Evolutionary conservation across 352 stramenopile genomes (phyloP).

Genomic region (Phytophthora rubi): DNA sequence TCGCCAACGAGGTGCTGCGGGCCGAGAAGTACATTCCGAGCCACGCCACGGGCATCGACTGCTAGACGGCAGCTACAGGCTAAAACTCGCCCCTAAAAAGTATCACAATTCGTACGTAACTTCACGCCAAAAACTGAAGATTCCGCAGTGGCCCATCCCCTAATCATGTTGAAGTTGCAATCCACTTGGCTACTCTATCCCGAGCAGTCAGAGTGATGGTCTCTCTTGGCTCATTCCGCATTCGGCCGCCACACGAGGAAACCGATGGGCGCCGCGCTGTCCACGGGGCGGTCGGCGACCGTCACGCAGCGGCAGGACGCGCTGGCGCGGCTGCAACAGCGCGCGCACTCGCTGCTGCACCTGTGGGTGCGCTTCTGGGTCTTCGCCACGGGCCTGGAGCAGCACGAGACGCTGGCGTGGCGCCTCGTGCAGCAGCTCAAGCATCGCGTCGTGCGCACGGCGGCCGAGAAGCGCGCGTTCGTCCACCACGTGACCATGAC

Average conservation of each 20-base stretch:
- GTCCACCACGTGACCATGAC: constrained; percentile 64
- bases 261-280: constrained; percentile 31
- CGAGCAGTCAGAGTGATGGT: constrained; percentile 30
- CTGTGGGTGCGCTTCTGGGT: constrained; percentile 82
- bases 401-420: constrained; percentile 58
- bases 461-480: constrained; percentile 38
- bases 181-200: constrained; percentile 23
- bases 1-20: constrained; percentile 80
- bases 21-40: constrained; percentile 80
- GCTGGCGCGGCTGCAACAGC: constrained; percentile 27
- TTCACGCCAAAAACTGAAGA: constrained; percentile 30
- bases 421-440: constrained; percentile 58
- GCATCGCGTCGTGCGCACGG: constrained; percentile 48
- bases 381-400: constrained; percentile 75
- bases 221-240: constrained; percentile 20
- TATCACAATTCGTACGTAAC: neutral
- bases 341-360: constrained; percentile 44
- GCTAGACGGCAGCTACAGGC: constrained; percentile 20
- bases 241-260: constrained; percentile 5
- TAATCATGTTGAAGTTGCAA: constrained; percentile 11
- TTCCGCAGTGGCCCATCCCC: neutral
- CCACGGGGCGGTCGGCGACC: constrained; percentile 17
- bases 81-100: neutral
- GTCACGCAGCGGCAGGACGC: constrained; percentile 29
- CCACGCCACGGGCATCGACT: constrained; percentile 80